Percentiles rank a stretch among this genome's conserved stretches.
These are phyloP conservation scores for Daldinia caldariorum DNA, from an alignment of 495 filamentous ascomycete genomes.

Conservation along the genomic window DNA sequence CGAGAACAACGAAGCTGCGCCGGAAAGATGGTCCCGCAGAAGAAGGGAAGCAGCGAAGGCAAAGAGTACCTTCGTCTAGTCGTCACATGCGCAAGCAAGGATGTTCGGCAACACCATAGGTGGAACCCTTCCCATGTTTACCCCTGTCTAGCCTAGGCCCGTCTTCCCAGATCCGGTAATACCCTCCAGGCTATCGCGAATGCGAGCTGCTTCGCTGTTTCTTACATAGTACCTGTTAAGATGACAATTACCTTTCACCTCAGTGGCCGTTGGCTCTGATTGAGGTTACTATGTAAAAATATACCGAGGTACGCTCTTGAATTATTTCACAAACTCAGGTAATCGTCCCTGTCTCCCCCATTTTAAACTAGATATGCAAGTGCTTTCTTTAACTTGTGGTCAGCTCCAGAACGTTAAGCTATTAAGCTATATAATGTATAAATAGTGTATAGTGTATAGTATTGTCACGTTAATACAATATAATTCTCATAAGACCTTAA, in stretches of 20 bases:
- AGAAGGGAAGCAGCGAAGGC: slow-evolving; percentile 24
- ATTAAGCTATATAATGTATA: background rate
- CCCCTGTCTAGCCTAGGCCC: slow-evolving; percentile 33
- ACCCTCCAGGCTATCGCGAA: slow-evolving; percentile 33
- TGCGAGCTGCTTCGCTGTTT: slow-evolving; percentile 25
- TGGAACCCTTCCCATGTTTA: slow-evolving; percentile 12
- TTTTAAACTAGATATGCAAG: slow-evolving; percentile 3
- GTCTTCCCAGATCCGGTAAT: slow-evolving; percentile 32
- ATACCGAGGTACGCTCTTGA: no score
- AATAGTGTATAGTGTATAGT: no score
- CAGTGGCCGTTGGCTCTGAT: slow-evolving; percentile 15
- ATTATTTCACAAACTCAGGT: background rate
- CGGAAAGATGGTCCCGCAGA: slow-evolving; percentile 21
- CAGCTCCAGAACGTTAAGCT: background rate
- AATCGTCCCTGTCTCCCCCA: background rate
- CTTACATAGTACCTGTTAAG: background rate
- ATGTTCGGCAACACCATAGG: slow-evolving; percentile 37
- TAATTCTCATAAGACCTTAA: no score
- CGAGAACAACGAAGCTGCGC: slow-evolving; percentile 18
- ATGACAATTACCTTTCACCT: slow-evolving; percentile 21
- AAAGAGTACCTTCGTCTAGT: background rate
- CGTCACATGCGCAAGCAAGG: slow-evolving; percentile 40
- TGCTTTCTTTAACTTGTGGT: background rate
- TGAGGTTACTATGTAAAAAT: background rate
- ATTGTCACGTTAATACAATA: no score